Conservation (phyloP, 257 asterid species). For the Verbena officinalis region DNA sequence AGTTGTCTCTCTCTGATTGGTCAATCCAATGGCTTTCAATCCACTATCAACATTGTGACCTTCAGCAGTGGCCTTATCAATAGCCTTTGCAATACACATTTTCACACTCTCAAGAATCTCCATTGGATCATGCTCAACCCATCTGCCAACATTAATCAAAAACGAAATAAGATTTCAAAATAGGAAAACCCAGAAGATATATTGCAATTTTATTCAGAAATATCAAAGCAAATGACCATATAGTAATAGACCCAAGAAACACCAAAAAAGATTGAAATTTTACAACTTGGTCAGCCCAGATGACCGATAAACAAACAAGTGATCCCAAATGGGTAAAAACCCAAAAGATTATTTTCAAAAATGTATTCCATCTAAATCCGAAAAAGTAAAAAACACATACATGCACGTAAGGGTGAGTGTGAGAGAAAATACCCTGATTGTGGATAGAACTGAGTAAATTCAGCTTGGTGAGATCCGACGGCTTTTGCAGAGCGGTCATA, state of each 20-base stretch:
- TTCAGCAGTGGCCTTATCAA: slow-evolving; percentile 90
- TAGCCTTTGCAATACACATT: slow-evolving; percentile 72
- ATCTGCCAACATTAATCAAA: slow-evolving; percentile 45
- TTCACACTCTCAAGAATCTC: slow-evolving; percentile 90
- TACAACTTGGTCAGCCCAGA: not conserved
- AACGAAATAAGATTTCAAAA: not conserved
- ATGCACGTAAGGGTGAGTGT: not conserved
- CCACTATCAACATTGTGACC: slow-evolving; percentile 79
- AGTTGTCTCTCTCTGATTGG: slow-evolving; percentile 97
- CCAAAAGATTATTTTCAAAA: slow-evolving; percentile 40
- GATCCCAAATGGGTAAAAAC: slow-evolving; percentile 21
- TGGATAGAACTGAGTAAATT: slow-evolving; percentile 90
- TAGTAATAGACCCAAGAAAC: not conserved
- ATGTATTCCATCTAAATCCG: not conserved
- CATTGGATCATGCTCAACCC: slow-evolving; percentile 98
- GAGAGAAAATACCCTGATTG: slow-evolving; percentile 64
- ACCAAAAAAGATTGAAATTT: not conserved
- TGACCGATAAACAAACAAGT: not conserved
- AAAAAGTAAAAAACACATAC: not conserved
- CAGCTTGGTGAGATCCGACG: slow-evolving; percentile 86
- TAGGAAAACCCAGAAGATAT: not conserved
- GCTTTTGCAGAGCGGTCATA: slow-evolving; percentile 65
- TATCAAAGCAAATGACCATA: slow-evolving; percentile 3
- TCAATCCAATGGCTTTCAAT: slow-evolving; percentile 87
- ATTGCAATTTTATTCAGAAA: not conserved